These are phyloP conservation scores for Fraxinus xanthoxyloides DNA, from an alignment of 305 asterid genomes.

Conservation along the genomic window DNA sequence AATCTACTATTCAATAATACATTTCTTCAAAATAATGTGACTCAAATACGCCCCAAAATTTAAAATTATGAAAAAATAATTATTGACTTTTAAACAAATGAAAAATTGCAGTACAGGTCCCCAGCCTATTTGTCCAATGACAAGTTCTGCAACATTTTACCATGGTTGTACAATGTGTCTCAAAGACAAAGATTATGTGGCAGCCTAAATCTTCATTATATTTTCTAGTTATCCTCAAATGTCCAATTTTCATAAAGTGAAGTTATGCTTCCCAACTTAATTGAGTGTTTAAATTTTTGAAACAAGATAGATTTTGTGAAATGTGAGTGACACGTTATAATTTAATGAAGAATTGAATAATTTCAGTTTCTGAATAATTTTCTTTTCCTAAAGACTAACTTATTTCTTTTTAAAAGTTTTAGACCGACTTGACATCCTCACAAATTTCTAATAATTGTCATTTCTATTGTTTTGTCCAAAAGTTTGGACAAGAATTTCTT, in stretches of 20 bases:
- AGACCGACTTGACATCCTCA: neutral
- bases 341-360: neutral
- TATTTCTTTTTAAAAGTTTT: neutral
- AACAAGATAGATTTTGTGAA: neutral
- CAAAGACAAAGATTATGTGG: neutral
- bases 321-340: neutral
- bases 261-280: neutral
- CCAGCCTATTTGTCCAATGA: neutral
- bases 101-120: neutral
- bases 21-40: no score
- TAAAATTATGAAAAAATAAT: no score
- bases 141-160: neutral
- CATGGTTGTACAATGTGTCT: neutral
- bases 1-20: no score
- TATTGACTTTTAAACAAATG: neutral
- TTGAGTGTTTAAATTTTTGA: neutral
- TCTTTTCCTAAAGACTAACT: neutral
- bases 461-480: neutral
- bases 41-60: no score
- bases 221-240: neutral
- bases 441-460: neutral
- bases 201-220: neutral
- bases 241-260: neutral
- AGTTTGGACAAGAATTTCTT: neutral
- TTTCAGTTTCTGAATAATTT: neutral